Percentiles rank a stretch among this genome's conserved stretches.
Evolutionary conservation across 2,329 filamentous ascomycete species (phyloP).

Genomic region (Talaromyces atroroseus): DNA sequence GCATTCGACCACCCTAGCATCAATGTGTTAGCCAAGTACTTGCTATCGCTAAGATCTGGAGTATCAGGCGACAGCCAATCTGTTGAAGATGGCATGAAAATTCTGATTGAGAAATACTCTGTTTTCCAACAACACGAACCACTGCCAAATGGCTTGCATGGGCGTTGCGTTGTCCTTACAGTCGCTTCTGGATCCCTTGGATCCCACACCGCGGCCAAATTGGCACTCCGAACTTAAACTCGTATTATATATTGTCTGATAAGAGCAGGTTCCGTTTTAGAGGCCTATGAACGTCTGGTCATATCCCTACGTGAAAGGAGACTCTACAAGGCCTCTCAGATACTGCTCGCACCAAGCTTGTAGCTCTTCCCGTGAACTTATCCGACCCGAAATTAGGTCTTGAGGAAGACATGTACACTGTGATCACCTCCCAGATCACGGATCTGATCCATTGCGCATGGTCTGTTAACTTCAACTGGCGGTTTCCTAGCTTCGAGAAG

Average conservation of each 20-base stretch:
- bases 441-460: slow-evolving; percentile 59
- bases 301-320: slow-evolving; percentile 39
- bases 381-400: slow-evolving; percentile 47
- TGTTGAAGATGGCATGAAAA: slow-evolving; percentile 41
- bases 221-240: slow-evolving; percentile 34
- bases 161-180: slow-evolving; percentile 47
- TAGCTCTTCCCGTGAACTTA: slow-evolving; percentile 47
- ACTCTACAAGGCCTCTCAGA: slow-evolving; percentile 22
- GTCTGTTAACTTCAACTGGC: slow-evolving; percentile 60
- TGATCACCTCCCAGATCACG: slow-evolving; percentile 41
- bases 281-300: slow-evolving; percentile 41
- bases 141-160: slow-evolving; percentile 14
- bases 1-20: slow-evolving; percentile 55
- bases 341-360: slow-evolving; percentile 33
- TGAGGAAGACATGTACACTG: slow-evolving; percentile 32
- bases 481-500: slow-evolving; percentile 50
- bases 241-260: slow-evolving; percentile 53
- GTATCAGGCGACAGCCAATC: slow-evolving; percentile 25
- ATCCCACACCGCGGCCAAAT: slow-evolving; percentile 49
- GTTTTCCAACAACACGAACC: slow-evolving; percentile 26
- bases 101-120: slow-evolving; percentile 45
- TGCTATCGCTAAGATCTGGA: slow-evolving; percentile 41
- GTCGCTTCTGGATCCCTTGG: slow-evolving; percentile 63
- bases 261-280: slow-evolving; percentile 40
- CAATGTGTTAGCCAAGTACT: slow-evolving; percentile 39